Base-by-base conservation (phyloP, 108 stramenopile genomes). In the Pseudonitzschia delicatissima region DNA sequence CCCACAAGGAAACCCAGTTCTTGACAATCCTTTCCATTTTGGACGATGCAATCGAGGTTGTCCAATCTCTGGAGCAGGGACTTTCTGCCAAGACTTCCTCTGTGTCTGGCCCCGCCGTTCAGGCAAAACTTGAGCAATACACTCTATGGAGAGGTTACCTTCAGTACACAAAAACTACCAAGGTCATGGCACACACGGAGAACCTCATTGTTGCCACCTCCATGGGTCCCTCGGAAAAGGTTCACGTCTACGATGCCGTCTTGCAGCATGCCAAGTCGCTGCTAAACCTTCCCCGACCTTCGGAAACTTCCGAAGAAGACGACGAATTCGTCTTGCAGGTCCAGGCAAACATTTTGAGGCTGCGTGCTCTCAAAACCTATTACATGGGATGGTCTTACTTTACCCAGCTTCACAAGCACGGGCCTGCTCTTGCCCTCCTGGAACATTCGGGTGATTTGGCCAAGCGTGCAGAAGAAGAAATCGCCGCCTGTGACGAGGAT, bases 211-310 rank as follows among this genome's bases (percentile, higher is more conserved):
- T n/a, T 1, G 23, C 15, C 3, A 3, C 7, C 15, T 44, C 15
- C 8, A 49, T 31, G 18, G 71, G 67, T 21, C 62, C 74, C 29
- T 81, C 69, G 11, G 87, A 89, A 62, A 77, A 79, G 25, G 71
- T 86, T 20, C 91, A 90, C 64, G 50, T 90, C 25, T 92, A 92
- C 45, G 88, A 89, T 76, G 82, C 87, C 20, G 62, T 92, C 40
- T 71, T 88, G 36, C 86, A 90, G 69, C 85, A 92, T 76, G 87
- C 85, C 37, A 77, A 84, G 49, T 72, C 79, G 0, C 71, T 90
- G 60, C 52, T 77, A 15, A 57, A 76, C 23, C 47, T 92, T 27
- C 82, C 84, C 4, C 67, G 55, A 2, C 61, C 69, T n/a, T 58
- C 52, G 4, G 48, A 52, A 3, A 58, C 48, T n/a, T 17, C 49